Evolutionary conservation across 495 filamentous ascomycete genomes (phyloP).

Genomic region (Lophiotrema nucula): DNA sequence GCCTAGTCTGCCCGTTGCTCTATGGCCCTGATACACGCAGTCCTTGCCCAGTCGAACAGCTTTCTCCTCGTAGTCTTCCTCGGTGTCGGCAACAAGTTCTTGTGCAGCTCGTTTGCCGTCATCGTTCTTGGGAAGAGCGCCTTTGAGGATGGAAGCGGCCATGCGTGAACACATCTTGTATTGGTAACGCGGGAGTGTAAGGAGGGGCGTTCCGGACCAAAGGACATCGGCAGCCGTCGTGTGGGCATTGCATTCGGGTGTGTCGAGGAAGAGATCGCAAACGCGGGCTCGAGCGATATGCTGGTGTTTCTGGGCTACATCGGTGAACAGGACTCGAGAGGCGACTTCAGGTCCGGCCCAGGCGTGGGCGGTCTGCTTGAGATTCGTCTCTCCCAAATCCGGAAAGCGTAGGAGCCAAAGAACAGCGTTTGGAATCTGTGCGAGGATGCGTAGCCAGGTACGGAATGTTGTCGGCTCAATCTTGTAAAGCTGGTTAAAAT

Average conservation of each 20-base stretch:
- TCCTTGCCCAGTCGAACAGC: slow-evolving; percentile 71
- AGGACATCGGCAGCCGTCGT: slow-evolving; percentile 95
- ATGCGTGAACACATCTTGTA: slow-evolving; percentile 99
- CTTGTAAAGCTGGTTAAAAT: slow-evolving; percentile 99
- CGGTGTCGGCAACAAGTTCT: slow-evolving; percentile 72
- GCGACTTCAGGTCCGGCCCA: slow-evolving; percentile 90
- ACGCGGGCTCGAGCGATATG: slow-evolving; percentile 92
- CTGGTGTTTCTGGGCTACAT: slow-evolving; percentile 91
- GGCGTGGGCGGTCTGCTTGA: slow-evolving; percentile 70
- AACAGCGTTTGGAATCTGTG: slow-evolving; percentile 80
- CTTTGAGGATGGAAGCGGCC: slow-evolving; percentile 89
- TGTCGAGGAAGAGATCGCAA: slow-evolving; percentile 94
- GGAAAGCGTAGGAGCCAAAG: slow-evolving; percentile 97
- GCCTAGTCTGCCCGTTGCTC: slow-evolving; percentile 59
- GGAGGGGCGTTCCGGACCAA: slow-evolving; percentile 90
- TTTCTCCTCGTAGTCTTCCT: slow-evolving; percentile 80
- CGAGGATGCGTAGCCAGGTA: slow-evolving; percentile 91
- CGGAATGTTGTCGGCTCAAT: slow-evolving; percentile 98
- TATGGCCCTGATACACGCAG: slow-evolving; percentile 56
- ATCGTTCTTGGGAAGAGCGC: slow-evolving; percentile 71
- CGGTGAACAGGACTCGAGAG: slow-evolving; percentile 90
- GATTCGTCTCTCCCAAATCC: slow-evolving; percentile 83
- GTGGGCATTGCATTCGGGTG: slow-evolving; percentile 96
- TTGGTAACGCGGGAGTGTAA: slow-evolving; percentile 89
- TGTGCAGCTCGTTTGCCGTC: slow-evolving; percentile 65